Evolutionary conservation across 345 rosid genomes (phyloP), one percentile per base, ranked within the genome.

Genomic region (Cochlearia excelsa): DNA sequence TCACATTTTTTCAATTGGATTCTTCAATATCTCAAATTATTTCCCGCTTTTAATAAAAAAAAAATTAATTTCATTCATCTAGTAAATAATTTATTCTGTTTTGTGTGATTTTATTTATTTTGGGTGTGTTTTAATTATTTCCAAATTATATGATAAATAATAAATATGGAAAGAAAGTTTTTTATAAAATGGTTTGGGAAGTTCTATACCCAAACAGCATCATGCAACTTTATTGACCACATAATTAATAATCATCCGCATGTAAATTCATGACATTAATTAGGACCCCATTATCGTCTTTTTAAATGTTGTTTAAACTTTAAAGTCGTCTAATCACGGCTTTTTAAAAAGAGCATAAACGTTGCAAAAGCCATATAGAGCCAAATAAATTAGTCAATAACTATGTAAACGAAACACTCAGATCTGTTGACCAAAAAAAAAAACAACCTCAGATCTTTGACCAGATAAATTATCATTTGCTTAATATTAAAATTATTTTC

Each of bases 1-100:
- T 71, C 60, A 65, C 29, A 65, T 46, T 44, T 71, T 71, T 65
- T 61, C 70, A 64, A 64, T 65, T 1, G 70, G 70, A 65, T 71
- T 65, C 51, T 59, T 51, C 51, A 51, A 46, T 64, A 56, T 71
- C 61, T 68, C 54, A 33, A 59, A 27, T 5, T 16, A 16, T 26
- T 58, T 2, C 48, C 30, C 23, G 23, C 9, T 46, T 42, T 39
- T 50, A 26, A 49, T 54, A 39, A 9, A 51, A 26, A 30, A 54
- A 57, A 7, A 23, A 57, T 57, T 45, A 23, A n/a, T 49, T 63
- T 44, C 54, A 61, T 61, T 61, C 49, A 70, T 63, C 49, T 63
- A 63, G 54, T 54, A 46, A 28, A 61, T 59, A 46, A 57, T 46
- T 46, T 54, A 42, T 23, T 16, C 11, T 35, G 4, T 33, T 38